These are phyloP conservation scores for Picea abies DNA, from an alignment of 83 land plant genomes.

Conservation along the genomic window DNA sequence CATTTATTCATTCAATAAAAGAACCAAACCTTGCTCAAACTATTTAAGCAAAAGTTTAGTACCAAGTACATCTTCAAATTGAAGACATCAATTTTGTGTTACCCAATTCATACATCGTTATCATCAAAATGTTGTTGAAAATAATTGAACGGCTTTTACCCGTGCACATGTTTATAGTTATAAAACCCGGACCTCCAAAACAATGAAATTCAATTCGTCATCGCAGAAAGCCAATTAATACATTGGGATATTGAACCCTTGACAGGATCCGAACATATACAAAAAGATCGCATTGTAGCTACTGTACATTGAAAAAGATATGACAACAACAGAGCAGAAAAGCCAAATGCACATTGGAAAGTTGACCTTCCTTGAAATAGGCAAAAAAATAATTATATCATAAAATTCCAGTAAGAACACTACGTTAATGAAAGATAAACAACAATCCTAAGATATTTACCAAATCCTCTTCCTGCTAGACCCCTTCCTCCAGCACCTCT, in stretches of 20 bases:
- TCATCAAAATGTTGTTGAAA: not conserved
- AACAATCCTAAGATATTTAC: slow-evolving; percentile 33
- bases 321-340: not conserved
- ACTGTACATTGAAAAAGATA: not conserved
- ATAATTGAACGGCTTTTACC: not conserved
- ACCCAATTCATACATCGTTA: not conserved
- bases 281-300: not conserved
- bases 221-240: not conserved
- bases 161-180: not conserved
- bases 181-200: not conserved
- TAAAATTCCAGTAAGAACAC: not conserved
- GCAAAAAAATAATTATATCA: not conserved
- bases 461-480: slow-evolving; percentile 79
- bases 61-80: too few relatives aligned
- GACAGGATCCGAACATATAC: not conserved
- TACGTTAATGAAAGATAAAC: not conserved
- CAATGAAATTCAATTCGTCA: not conserved
- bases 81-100: not conserved
- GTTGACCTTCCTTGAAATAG: not conserved
- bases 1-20: not conserved
- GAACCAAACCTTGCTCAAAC: too few relatives aligned
- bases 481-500: slow-evolving; percentile 75
- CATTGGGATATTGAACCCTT: not conserved
- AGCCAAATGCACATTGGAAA: not conserved
- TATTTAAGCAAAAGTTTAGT: too few relatives aligned